Evolutionary conservation across 257 asterid species (phyloP), one percentile per base, ranked within the genome.

Genomic region (Solanum rostratum): DNA sequence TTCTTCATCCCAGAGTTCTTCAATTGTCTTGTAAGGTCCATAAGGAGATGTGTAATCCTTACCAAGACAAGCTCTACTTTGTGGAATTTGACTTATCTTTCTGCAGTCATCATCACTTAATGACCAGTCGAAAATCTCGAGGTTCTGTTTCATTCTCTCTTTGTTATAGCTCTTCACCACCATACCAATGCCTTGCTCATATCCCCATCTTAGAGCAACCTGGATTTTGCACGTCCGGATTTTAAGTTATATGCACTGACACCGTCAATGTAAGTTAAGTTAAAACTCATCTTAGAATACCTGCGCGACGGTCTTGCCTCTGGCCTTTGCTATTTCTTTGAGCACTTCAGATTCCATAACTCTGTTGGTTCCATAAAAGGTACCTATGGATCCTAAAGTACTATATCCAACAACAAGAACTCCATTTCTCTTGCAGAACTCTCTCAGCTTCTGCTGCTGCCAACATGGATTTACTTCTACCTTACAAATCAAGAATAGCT

Each of bases 391-490:
- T 46, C 96, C 98, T 39, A 92, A 84, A 49, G 89, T 86, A 73
- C 93, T 74, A 84, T 94, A 94, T 59, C 89, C 96, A 84, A 92
- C 92, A 30, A 89, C 91, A 37, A 87, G 20, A 68, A 91, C 88
- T 27, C 92, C 94, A 20, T 86, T 90, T 0, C 84, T 89, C 74
- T 86, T 90, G 88, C 98, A 93, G 84, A 91, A 92, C 5, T 92
- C 85, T 87, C 86, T 91, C 85, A 93, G 86, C 87, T 92, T 90
- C 93, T 88, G 89, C 62, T 94, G 97, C 82, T 91, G 97, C 97
- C 97, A 93, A 88, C 95, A 92, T 24, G 96, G 97, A 85, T 88
- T 93, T 43, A 92, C 92, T 91, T 94, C 97, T 29, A 94, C 95
- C 98, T 94, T 81, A 27, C 84, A 83, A 62, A 83, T 85, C 52